Evolutionary conservation across 768 basidiomycete species (phyloP).

Genomic region (Hortiboletus flavorubellus): DNA sequence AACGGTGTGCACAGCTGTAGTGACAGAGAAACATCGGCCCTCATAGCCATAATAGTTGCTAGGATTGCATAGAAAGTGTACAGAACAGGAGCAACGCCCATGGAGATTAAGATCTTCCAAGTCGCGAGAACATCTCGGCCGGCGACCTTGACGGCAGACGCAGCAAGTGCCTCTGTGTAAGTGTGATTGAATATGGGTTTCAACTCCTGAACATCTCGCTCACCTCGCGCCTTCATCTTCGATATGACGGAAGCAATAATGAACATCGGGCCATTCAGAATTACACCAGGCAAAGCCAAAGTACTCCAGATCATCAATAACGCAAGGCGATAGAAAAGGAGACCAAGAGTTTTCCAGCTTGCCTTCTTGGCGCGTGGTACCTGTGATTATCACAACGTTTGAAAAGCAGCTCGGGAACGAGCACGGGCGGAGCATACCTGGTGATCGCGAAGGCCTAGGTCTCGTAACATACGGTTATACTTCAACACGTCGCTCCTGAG

Average conservation of each 20-base stretch:
- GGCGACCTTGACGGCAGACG: conserved; percentile 91
- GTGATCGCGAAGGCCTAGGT: conserved; percentile 91
- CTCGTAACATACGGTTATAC: conserved; percentile 84
- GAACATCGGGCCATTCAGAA: conserved; percentile 92
- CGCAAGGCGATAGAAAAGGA: conserved; percentile 77
- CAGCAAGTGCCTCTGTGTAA: conserved; percentile 84
- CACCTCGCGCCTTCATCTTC: conserved; percentile 86
- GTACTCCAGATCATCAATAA: conserved; percentile 79
- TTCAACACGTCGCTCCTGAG: conserved; percentile 77
- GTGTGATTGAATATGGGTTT: background rate
- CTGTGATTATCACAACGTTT: conserved; percentile 32
- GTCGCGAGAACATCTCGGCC: conserved; percentile 96
- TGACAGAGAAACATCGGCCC: conserved; percentile 56
- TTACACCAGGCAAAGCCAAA: conserved; percentile 84
- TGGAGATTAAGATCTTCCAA: conserved; percentile 94
- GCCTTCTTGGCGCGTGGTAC: conserved; percentile 87
- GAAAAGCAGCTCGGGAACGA: background rate
- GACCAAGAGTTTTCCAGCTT: conserved; percentile 79
- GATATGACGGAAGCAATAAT: conserved; percentile 85
- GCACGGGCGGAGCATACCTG: conserved; percentile 49
- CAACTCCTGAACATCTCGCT: background rate
- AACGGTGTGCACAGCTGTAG: conserved; percentile 78
- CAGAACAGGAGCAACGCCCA: conserved; percentile 85
- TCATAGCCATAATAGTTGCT: conserved; percentile 69
- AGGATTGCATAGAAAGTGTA: conserved; percentile 81